Evolutionary conservation across 495 filamentous ascomycete species (phyloP).

Genomic region (Hypoxylon intermedium): DNA sequence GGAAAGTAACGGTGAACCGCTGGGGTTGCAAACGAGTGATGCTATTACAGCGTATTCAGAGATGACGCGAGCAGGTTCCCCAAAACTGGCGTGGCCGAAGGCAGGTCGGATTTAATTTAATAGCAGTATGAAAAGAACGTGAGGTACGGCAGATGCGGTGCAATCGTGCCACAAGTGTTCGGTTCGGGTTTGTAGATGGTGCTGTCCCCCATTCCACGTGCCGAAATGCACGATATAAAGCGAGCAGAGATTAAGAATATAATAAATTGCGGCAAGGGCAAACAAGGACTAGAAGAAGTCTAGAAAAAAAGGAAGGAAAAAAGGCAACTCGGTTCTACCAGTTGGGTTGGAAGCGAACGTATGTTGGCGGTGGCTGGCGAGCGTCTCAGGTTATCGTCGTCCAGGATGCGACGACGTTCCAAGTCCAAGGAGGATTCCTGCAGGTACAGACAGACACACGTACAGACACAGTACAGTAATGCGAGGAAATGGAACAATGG

Average conservation of each 20-base stretch:
- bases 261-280: constrained; percentile 25
- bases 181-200: not conserved
- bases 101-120: constrained; percentile 4
- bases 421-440: constrained; percentile 33
- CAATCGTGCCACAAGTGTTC: constrained; percentile 13
- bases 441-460: constrained; percentile 17
- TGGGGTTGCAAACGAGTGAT: too few species aligned
- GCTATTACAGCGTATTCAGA: too few species aligned
- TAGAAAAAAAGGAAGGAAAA: constrained; percentile 4
- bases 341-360: constrained; percentile 15
- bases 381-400: constrained; percentile 24
- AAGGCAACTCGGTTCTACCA: constrained; percentile 7
- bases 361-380: constrained; percentile 29
- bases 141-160: constrained; percentile 15
- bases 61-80: too few species aligned
- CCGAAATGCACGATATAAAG: constrained; percentile 10
- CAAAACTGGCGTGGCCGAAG: constrained; percentile 1
- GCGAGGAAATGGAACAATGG: not conserved
- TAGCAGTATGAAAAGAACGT: constrained; percentile 5
- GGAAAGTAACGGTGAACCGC: constrained; percentile 1
- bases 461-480: constrained; percentile 14
- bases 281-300: not conserved
- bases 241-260: constrained; percentile 6
- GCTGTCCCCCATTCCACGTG: constrained; percentile 30
- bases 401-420: constrained; percentile 18